Evolutionary conservation across 2,329 filamentous ascomycete genomes (phyloP), one percentile per base, ranked within the genome.

Genomic region (Onygenales sp.): DNA sequence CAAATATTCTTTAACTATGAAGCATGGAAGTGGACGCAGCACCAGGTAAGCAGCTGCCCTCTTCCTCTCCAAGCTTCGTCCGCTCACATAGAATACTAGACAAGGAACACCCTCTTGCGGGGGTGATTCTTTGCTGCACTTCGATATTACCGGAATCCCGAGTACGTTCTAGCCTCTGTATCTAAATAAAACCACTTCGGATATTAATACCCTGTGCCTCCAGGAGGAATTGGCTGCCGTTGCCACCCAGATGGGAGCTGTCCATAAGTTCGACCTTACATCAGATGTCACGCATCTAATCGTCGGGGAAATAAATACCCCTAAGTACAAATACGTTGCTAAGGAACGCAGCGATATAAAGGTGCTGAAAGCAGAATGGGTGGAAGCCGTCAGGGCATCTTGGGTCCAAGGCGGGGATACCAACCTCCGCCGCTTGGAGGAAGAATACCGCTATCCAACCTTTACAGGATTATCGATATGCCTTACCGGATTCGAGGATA

Each of bases 271-370:
- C 69, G 91, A 98, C 68, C 82, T 98, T 44, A 97, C 91, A n/a
- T 88, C 87, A 53, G 89, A 96, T 68, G 89, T 95, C 47, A 97
- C 93, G 4, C 93, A 98, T 73, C 83, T 98, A 46, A 81, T 98
- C 58, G 88, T 95, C 57, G 93, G 91, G 67, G 85, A 87, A 63
- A 87, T 89, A 63, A 82, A 92, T 66, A 97, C 92, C 0, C 83
- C 87, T 49, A 98, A 98, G 70, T 98, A 98, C 72, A 86, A 85
- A 68, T 95, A 95, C 76, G 92, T 97, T 63, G 93, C 92, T 52
- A 88, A 85, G 65, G 87, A 92, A 67, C 82, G 93, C 51, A 83
- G 86, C 47, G 93, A 98, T 64, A 85, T 98, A 63, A 84, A 83
- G 65, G 85, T 90, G 49, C 84, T 98, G 73, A 81, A 81, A 43